A percentile compares a stretch with the other conserved stretches of the same genome.
Conservation (phyloP, 1,139 yeast genomes). For the Yamadazyma atmosphaerica region DNA sequence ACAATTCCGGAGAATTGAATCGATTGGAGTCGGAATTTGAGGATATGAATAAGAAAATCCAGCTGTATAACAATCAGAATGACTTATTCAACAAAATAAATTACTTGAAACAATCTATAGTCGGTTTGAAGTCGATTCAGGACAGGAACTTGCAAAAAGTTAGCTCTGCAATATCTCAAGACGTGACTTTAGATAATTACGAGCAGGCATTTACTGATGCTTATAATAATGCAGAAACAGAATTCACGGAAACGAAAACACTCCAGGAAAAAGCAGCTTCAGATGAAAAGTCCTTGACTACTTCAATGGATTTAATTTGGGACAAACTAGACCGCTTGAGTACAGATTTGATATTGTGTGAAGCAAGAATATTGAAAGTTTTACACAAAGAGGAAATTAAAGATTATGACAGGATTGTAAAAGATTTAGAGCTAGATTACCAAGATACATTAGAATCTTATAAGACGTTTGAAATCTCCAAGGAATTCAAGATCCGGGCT, state of each 20-base stretch:
- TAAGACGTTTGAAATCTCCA: slow-evolving; percentile 65
- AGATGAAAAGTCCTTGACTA: slow-evolving; percentile 14
- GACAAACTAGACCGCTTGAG: slow-evolving; percentile 12
- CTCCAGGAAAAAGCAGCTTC: slow-evolving; percentile 9
- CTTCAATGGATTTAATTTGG: slow-evolving; percentile 16
- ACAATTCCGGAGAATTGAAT: slow-evolving; percentile 37
- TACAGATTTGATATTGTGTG: slow-evolving; percentile 16
- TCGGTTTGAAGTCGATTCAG: slow-evolving; percentile 7
- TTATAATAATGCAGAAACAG: slow-evolving; percentile 10
- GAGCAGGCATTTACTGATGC: slow-evolving; percentile 19
- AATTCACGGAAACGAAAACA: slow-evolving; percentile 13
- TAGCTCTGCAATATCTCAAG: slow-evolving; percentile 15
- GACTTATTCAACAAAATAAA: slow-evolving; percentile 56
- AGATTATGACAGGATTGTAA: slow-evolving; percentile 48
- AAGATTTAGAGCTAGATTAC: slow-evolving; percentile 62
- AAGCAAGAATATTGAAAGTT: slow-evolving; percentile 23
- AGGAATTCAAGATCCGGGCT: slow-evolving; percentile 64
- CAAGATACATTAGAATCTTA: slow-evolving; percentile 58
- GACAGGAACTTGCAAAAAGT: slow-evolving; percentile 13
- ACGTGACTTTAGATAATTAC: slow-evolving; percentile 24
- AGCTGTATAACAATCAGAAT: slow-evolving; percentile 55
- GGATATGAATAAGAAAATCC: slow-evolving; percentile 49
- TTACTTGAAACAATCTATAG: slow-evolving; percentile 26
- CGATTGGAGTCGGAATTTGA: slow-evolving; percentile 57
- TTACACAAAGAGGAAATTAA: slow-evolving; percentile 48